A percentile compares a stretch with the other conserved stretches of the same genome.
These are phyloP conservation scores for Massarina eburnea DNA, from an alignment of 2,329 filamentous ascomycete species.

Conservation along the genomic window DNA sequence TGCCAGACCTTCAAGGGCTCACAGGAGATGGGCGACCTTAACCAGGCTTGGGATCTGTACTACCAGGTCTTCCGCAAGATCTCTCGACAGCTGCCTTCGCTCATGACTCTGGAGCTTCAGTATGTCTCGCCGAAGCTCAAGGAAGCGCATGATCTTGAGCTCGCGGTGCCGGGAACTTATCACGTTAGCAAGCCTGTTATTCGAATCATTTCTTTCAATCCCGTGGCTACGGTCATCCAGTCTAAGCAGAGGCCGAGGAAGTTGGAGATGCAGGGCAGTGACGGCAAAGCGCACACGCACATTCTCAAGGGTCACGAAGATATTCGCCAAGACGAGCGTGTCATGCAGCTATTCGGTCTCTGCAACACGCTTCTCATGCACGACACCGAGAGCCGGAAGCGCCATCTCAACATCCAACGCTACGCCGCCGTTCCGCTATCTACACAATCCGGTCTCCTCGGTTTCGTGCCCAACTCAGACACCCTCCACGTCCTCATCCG, in stretches of 20 bases:
- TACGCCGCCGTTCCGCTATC: constrained; percentile 97
- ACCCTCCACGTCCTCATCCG: constrained; percentile 95
- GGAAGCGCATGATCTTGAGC: constrained; percentile 78
- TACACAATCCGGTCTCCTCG: constrained; percentile 90
- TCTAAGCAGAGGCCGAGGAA: constrained; percentile 96
- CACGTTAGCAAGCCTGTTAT: constrained; percentile 77
- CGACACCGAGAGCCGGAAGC: constrained; percentile 95
- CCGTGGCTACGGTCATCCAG: constrained; percentile 86
- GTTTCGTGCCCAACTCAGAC: constrained; percentile 97
- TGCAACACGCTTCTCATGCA: constrained; percentile 94
- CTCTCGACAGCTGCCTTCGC: constrained; percentile 85
- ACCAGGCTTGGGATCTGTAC: constrained; percentile 98
- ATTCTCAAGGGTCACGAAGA: constrained; percentile 98
- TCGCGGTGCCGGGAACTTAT: constrained; percentile 96
- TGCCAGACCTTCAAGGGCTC: constrained; percentile 88
- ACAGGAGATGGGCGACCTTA: constrained; percentile 90
- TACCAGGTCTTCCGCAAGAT: constrained; percentile 98
- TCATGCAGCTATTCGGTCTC: constrained; percentile 98
- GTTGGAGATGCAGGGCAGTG: constrained; percentile 83
- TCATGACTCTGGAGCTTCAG: constrained; percentile 89
- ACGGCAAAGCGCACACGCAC: constrained; percentile 85
- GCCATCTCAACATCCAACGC: constrained; percentile 92
- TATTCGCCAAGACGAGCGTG: constrained; percentile 96
- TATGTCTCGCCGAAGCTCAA: constrained; percentile 96
- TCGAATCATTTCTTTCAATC: constrained; percentile 85